Conservation (phyloP, 2,329 filamentous ascomycete species). For the Aspergillus hiratsukae region DNA sequence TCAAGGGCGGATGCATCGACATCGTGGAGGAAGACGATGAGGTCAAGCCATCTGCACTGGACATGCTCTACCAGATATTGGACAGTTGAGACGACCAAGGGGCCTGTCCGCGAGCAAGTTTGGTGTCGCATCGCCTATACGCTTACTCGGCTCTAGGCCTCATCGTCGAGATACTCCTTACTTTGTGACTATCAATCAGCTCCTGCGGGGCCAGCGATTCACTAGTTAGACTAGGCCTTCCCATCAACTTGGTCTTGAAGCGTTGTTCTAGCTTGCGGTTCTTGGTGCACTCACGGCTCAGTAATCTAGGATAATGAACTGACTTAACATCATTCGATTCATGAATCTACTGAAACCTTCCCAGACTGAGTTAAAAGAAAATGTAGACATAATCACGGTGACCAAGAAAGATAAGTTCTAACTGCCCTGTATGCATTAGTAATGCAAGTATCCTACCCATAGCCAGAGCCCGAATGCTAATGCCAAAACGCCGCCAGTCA, state of each 20-base stretch:
- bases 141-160: not conserved
- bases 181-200: not conserved
- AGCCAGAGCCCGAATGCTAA: not conserved
- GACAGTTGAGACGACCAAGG: constrained; percentile 3
- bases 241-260: not conserved
- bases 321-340: not conserved
- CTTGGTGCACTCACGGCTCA: not conserved
- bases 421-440: no score
- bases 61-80: constrained; percentile 20
- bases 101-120: not conserved
- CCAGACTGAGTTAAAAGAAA: not conserved
- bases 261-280: not conserved
- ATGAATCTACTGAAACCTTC: not conserved
- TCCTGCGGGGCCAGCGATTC: not conserved
- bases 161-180: not conserved
- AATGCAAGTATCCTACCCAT: no score
- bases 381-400: not conserved
- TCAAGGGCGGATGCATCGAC: constrained; percentile 6
- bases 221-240: not conserved
- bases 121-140: not conserved
- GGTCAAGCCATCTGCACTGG: constrained; percentile 23
- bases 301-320: not conserved
- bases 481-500: not conserved
- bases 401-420: not conserved
- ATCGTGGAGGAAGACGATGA: constrained; percentile 22